These are phyloP conservation scores for Astrothelium macrocarpum DNA, from an alignment of 495 filamentous ascomycete species.

Conservation along the genomic window DNA sequence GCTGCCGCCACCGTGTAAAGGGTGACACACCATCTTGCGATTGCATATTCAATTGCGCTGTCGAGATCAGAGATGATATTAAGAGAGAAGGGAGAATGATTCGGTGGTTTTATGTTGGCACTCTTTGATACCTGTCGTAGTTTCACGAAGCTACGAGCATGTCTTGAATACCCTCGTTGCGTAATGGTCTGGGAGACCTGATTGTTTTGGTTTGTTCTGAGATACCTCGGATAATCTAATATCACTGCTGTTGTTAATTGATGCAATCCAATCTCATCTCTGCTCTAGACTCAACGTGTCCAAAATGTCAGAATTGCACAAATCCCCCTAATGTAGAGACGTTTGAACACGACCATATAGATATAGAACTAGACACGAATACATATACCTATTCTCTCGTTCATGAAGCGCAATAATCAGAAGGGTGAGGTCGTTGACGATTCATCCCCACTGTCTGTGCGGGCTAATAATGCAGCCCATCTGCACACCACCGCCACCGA, in stretches of 20 bases:
- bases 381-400: too few relatives aligned
- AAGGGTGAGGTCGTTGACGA: too few relatives aligned
- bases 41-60: neutral
- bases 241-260: neutral
- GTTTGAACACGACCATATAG: too few relatives aligned
- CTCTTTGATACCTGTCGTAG: slow-evolving; percentile 1
- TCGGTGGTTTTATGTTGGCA: neutral
- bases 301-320: too few relatives aligned
- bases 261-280: neutral
- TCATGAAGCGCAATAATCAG: too few relatives aligned
- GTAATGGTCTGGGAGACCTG: neutral
- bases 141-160: neutral
- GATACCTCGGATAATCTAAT: slow-evolving; percentile 1
- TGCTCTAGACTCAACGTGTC: neutral
- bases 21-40: neutral
- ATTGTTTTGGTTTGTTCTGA: neutral
- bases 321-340: too few relatives aligned
- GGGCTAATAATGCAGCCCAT: neutral
- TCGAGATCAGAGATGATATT: neutral
- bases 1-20: neutral
- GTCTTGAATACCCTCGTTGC: neutral
- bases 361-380: too few relatives aligned
- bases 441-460: neutral
- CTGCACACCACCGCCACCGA: neutral
- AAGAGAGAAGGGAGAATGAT: neutral